Evolutionary conservation across 2,329 filamentous ascomycete species (phyloP), one percentile per base, ranked within the genome.

Genomic region (Claviceps cyperi): DNA sequence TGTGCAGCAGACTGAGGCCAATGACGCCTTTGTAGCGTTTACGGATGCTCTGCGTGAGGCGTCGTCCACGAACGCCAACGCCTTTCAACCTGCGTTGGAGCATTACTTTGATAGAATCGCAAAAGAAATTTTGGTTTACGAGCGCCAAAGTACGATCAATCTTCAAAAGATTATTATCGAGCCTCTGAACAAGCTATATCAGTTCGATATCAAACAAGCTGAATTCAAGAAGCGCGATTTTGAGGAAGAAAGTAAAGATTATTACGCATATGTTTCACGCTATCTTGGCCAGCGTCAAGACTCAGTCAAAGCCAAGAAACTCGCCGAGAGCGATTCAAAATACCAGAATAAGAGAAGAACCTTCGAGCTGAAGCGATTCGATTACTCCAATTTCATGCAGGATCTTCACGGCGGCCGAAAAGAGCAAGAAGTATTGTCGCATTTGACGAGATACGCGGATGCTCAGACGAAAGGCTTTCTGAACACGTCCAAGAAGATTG

Each of bases 321-420:
- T 92, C 54, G 86, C 80, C 40, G 89, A 96, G 59, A 96, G 89
- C 58, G 92, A 98, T 65, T 85, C 86, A 35, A 98, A 98, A 63
- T 98, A 97, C 62, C 91, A 97, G 64, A 81, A 77, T 44, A 97
- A 97, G 70, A 80, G 90, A 56, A 83, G 87, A 43, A 95, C 89
- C 58, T 98, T 98, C 60, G 92, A 98, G 70, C 76, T 98, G 51
- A 96, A 94, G 70, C 83, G 94, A 9, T 98, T 98, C 60, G 94
- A 98, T 66, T 98, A 98, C 65, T 97, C 91, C 3, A 95, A 88
- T 14, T 98, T 97, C 62, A 94, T 98, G 86, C 91, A 97, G 61
- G 92, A 98, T 70, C 75, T 98, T n/a, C 92, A 97, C 55, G 92
- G 92, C 32, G 92, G 92, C n/a, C 83, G 92, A 54, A 98, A 97